Base-by-base conservation (phyloP, 2,329 filamentous ascomycete species). In the Penicillium sp. region DNA sequence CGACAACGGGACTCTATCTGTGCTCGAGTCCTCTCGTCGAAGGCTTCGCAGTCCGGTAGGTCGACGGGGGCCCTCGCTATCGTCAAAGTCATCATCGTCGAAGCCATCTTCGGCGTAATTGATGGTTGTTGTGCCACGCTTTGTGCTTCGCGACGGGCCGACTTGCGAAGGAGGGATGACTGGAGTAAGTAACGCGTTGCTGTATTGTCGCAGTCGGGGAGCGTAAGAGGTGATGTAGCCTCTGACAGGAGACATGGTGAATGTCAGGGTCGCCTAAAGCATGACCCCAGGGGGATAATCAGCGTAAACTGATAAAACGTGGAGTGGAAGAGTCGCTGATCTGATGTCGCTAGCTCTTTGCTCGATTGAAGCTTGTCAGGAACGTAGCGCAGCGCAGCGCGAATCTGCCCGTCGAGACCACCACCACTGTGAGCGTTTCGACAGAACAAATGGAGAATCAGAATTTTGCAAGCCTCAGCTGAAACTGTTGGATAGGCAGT, bases 51-150 rank as follows among this genome's bases (percentile, higher is more conserved):
- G 72, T 5, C 92, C 91, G 0, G 91, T 95, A 12, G 90, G 83
- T 57, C 84, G 78, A 60, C 85, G 78, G 23, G 82, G 89, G 1
- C 87, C 87, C 61, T 93, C 86, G 61, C 90, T 78, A 38, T 80
- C 78, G 38, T 79, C 78, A 62, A 79, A 80, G 66, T 93, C 78
- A 40, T 80, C 78, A 60, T 87, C 91, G 63, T 97, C 93, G 68
- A 88, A 96, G 47, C 92, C 92, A 71, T 97, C 93, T 71, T 99
- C 94, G 23, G 94, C 93, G 70, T 99, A 99, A 77, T 97, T 99
- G 75, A 97, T 94, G 61, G 93, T 90, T 33, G 90, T 94, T 1
- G 94, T 97, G 57, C 94, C 94, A 74, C 94, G 88, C 79, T 99
- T 97, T 8, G 94, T 97, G n/a, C 90, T 96, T 70, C 93, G 85